Evolutionary conservation across 2,329 filamentous ascomycete species (phyloP).

Genomic region (Hypoxylon sp.): DNA sequence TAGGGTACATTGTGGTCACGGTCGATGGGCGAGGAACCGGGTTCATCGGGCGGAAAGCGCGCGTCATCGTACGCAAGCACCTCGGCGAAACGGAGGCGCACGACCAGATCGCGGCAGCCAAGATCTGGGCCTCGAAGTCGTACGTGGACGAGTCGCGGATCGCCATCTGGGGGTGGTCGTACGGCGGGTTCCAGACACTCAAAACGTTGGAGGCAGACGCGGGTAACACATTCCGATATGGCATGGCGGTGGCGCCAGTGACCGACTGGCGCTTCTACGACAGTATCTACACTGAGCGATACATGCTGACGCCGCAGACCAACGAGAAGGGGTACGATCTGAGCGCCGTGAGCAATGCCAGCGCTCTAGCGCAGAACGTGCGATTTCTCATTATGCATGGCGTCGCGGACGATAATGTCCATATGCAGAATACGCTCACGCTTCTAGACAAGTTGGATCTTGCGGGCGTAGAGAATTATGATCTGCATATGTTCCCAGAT

Average conservation of each 20-base stretch:
- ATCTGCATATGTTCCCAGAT: constrained; percentile 96
- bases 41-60: constrained; percentile 85
- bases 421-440: constrained; percentile 92
- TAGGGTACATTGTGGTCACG: constrained; percentile 95
- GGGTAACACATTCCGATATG: constrained; percentile 91
- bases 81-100: constrained; percentile 86
- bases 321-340: constrained; percentile 83
- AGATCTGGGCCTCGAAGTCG: constrained; percentile 81
- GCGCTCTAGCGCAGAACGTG: constrained; percentile 79
- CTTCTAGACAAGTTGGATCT: constrained; percentile 89
- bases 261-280: constrained; percentile 98
- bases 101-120: constrained; percentile 92
- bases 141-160: constrained; percentile 88
- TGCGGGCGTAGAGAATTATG: constrained; percentile 88
- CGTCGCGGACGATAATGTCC: constrained; percentile 96
- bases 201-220: constrained; percentile 95
- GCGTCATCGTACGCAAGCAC: constrained; percentile 84
- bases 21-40: constrained; percentile 95
- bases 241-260: constrained; percentile 98
- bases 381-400: constrained; percentile 97
- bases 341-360: constrained; percentile 79
- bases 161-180: constrained; percentile 99
- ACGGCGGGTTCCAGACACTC: constrained; percentile 93
- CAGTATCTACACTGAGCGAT: constrained; percentile 93
- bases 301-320: constrained; percentile 93